These are phyloP conservation scores for Thymus mandschuricus DNA, from an alignment of 257 asterid species.

Conservation along the genomic window DNA sequence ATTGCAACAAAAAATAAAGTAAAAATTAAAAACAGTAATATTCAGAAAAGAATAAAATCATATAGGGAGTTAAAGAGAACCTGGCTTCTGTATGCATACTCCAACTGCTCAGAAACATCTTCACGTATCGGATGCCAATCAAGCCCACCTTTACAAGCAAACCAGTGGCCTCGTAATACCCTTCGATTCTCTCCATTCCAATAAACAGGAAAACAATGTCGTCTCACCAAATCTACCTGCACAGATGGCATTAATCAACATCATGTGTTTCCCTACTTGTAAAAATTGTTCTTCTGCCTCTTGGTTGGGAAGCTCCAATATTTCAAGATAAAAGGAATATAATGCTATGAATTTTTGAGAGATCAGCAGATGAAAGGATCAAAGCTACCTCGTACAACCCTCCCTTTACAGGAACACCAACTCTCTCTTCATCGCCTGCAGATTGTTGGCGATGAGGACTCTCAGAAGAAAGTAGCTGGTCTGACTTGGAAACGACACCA, in stretches of 20 bases:
- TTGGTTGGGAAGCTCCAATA: neutral
- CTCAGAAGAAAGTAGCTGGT: conserved; percentile 43
- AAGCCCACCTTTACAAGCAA: conserved; percentile 93
- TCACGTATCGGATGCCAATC: conserved; percentile 98
- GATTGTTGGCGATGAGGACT: conserved; percentile 42
- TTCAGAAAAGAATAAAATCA: conserved; percentile 17
- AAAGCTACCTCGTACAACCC: conserved; percentile 84
- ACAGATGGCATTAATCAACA: conserved; percentile 14
- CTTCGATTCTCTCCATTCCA: conserved; percentile 95
- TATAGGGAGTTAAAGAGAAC: conserved; percentile 31
- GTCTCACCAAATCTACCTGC: conserved; percentile 90
- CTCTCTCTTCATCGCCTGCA: conserved; percentile 83
- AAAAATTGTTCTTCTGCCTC: neutral
- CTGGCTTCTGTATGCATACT: conserved; percentile 85
- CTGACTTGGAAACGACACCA: conserved; percentile 38
- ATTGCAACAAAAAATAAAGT: conserved; percentile 13
- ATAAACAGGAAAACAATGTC: conserved; percentile 96
- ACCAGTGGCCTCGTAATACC: conserved; percentile 97
- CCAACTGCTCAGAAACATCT: conserved; percentile 96
- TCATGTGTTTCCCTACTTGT: conserved; percentile 3
- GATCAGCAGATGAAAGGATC: conserved; percentile 8
- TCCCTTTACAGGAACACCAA: conserved; percentile 98
- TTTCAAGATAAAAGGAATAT: neutral
- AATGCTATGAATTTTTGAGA: conserved; percentile 12
- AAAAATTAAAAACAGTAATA: neutral